phyloP scores from a whole-genome alignment of 148 eudicot genomes.

The Chenopodium berlandieri region DNA sequence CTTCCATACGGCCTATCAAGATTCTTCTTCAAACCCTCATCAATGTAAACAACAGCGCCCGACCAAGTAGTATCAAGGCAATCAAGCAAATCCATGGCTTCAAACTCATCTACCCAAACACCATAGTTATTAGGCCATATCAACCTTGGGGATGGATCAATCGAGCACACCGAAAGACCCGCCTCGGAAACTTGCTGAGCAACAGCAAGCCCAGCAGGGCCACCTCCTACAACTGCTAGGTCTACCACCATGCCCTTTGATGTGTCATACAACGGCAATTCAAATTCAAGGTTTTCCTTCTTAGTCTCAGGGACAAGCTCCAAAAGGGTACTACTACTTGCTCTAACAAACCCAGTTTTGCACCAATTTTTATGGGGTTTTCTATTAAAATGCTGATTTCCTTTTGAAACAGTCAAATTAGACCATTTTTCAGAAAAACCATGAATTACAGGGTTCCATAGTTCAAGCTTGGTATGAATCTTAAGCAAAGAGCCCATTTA shows the following conservation, averaged over 20 bases:
- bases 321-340: slow-evolving; percentile 59
- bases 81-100: slow-evolving; percentile 96
- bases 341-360: slow-evolving; percentile 41
- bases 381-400: slow-evolving; percentile 31
- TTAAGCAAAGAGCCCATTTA: slow-evolving; percentile 77
- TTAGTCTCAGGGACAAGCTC: slow-evolving; percentile 87
- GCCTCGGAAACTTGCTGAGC: slow-evolving; percentile 94
- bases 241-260: slow-evolving; percentile 72
- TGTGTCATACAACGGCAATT: slow-evolving; percentile 82
- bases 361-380: slow-evolving; percentile 38
- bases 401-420: slow-evolving; percentile 39
- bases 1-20: slow-evolving; percentile 92
- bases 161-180: slow-evolving; percentile 86
- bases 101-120: slow-evolving; percentile 99
- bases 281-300: slow-evolving; percentile 91
- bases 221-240: slow-evolving; percentile 92
- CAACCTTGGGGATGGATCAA: slow-evolving; percentile 87
- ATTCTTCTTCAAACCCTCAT: slow-evolving; percentile 60
- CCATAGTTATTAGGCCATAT: slow-evolving; percentile 99
- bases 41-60: slow-evolving; percentile 74
- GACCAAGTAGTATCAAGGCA: slow-evolving; percentile 98
- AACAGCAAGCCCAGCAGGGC: slow-evolving; percentile 96
- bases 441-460: slow-evolving; percentile 49
- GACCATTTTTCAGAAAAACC: slow-evolving; percentile 55
- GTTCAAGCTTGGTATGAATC: slow-evolving; percentile 71